Evolutionary conservation across 2,329 filamentous ascomycete species (phyloP).

Genomic region (Pyrenophora teres): DNA sequence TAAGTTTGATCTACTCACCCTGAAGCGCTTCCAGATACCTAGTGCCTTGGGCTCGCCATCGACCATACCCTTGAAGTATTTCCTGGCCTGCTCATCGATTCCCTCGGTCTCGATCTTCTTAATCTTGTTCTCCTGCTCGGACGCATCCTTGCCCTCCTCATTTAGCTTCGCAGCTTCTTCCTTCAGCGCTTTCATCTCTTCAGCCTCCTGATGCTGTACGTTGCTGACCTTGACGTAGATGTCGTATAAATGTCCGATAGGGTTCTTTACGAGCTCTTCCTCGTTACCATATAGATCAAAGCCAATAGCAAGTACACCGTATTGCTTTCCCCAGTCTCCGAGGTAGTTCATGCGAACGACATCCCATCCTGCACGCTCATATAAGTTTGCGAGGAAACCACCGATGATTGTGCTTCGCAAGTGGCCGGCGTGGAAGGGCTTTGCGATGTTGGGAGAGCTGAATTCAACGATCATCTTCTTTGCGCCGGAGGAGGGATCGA

Average conservation of each 20-base stretch:
- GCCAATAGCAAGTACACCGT: constrained; percentile 71
- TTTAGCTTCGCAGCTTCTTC: constrained; percentile 45
- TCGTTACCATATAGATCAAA: constrained; percentile 78
- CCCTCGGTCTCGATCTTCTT: constrained; percentile 46
- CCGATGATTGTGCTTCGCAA: constrained; percentile 78
- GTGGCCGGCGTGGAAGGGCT: constrained; percentile 78
- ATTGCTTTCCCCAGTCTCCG: constrained; percentile 80
- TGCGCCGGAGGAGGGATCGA: constrained; percentile 62
- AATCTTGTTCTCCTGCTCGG: constrained; percentile 49
- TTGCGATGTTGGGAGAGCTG: constrained; percentile 84
- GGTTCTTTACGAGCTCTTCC: constrained; percentile 70
- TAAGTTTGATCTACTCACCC: constrained; percentile 33
- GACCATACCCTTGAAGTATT: constrained; percentile 71
- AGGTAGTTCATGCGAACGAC: constrained; percentile 75
- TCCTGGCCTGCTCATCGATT: constrained; percentile 73
- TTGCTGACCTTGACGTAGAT: constrained; percentile 78
- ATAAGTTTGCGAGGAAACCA: constrained; percentile 71
- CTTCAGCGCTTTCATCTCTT: constrained; percentile 63
- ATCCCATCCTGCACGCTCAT: constrained; percentile 71
- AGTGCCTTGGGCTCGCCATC: constrained; percentile 64
- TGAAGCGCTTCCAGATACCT: constrained; percentile 66
- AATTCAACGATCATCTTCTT: constrained; percentile 80
- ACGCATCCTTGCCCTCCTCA: constrained; percentile 50
- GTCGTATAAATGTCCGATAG: constrained; percentile 81
- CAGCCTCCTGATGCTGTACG: constrained; percentile 67